Percentiles rank a stretch among this genome's conserved stretches.
phyloP scores from a whole-genome alignment of 2,329 filamentous ascomycete species.

The Penicillium sp. region DNA sequence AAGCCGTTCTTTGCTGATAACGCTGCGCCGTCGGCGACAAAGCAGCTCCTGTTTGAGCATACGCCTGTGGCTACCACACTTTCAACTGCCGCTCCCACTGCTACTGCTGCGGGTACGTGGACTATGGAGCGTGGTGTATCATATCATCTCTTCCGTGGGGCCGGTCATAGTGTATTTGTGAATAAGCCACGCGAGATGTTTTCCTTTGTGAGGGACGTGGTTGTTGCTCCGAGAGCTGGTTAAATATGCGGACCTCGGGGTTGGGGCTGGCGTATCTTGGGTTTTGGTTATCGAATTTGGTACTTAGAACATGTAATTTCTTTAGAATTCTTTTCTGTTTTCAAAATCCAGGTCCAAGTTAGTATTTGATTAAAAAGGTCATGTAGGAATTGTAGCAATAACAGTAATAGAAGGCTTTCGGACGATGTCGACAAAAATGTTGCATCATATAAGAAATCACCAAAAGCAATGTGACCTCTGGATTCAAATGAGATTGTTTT shows the following conservation, averaged over 20 bases:
- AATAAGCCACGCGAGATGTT: conserved; percentile 36
- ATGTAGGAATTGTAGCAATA: not conserved
- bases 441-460: not conserved
- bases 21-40: conserved; percentile 14
- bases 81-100: not conserved
- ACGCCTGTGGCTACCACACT: not conserved
- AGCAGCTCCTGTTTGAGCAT: not conserved
- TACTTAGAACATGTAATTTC: not conserved
- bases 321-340: not conserved
- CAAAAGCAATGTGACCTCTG: not conserved
- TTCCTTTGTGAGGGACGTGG: conserved; percentile 37
- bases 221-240: conserved; percentile 20
- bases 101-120: conserved; percentile 30
- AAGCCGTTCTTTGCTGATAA: conserved; percentile 28
- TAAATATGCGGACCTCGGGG: not conserved
- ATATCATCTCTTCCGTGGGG: conserved; percentile 37
- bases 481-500: not conserved
- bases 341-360: not conserved
- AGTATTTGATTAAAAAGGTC: not conserved
- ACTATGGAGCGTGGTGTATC: conserved; percentile 34
- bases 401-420: not conserved
- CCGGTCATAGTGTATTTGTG: conserved; percentile 36
- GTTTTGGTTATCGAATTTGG: not conserved
- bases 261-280: not conserved
- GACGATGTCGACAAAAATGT: conserved; percentile 2